Base-by-base conservation (phyloP, 1,139 yeast genomes). In the Geotrichum europaeum region DNA sequence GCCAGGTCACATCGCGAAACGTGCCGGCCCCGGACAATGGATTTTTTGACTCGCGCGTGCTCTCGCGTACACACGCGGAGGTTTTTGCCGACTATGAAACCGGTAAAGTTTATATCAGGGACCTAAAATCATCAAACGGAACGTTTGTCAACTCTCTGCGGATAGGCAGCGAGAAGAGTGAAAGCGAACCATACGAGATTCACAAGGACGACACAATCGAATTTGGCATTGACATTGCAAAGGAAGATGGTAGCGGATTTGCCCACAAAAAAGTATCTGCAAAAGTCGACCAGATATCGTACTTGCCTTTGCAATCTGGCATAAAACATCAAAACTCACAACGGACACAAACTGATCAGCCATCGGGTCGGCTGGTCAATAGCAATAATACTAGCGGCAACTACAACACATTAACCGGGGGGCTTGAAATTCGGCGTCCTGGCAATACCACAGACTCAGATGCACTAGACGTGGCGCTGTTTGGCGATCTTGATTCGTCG, bases 51-150 rank as follows among this genome's bases (percentile, higher is more conserved):
- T 90, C 97, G 10, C 79, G 99, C 49, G 99, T 95, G 15, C 80
- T 94, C 57, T 87, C 96, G 53, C 79, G 99, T 66, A 94, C 89
- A 69, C 99, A 94, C 75, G 99, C 99, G 0, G 94, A 89, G 67
- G 77, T 94, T 64, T 89, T 84, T 78, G 85, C 91, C 51, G 92
- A 87, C 67, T 78, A 84, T 18, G 76, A 76, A 30, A 77, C 78
- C 7, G 92, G 95, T 13, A 81, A 81, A 63, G 80, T 94, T 43
- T 89, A 82, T 81, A 81, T 94, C 51, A 84, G 86, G 67, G 99
- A 94, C 74, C 80, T 91, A 67, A 90, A 91, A 59, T 87, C 96
- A 7, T 89, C 97, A 24, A 94, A 94, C 74, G 99, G 99, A 13
- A 94, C 99, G 0, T 95, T 88, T 72, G 83, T 94, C 56, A 94